phyloP scores from a whole-genome alignment of 805 yeast species.

The Kluyveromyces aestuarii region DNA sequence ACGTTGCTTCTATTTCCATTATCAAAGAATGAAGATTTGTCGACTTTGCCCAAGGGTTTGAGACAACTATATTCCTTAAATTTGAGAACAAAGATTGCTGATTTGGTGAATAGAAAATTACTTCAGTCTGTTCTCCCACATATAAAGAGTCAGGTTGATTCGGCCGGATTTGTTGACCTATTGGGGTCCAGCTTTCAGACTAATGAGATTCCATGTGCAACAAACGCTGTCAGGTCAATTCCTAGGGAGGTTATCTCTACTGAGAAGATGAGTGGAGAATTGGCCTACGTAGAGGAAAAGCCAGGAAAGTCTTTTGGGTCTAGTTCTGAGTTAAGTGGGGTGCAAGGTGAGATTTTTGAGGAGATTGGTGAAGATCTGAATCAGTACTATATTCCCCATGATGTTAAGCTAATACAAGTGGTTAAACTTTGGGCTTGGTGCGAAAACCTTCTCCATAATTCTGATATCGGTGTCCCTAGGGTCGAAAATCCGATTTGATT shows the following conservation, averaged over 20 bases:
- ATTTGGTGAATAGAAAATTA: conserved; percentile 51
- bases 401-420: conserved; percentile 40
- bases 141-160: conserved; percentile 4
- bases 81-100: conserved; percentile 56
- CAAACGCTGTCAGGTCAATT: conserved; percentile 1
- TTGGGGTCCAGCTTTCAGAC: conserved; percentile 9
- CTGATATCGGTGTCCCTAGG: conserved; percentile 30
- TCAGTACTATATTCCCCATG: conserved; percentile 9
- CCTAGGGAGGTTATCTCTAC: conserved; percentile 8
- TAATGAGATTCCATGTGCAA: neutral
- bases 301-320: neutral
- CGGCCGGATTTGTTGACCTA: conserved; percentile 11
- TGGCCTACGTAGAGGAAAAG: neutral
- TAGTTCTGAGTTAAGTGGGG: conserved; percentile 1
- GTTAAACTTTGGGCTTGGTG: conserved; percentile 58
- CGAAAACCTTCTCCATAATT: conserved; percentile 41
- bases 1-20: conserved; percentile 54
- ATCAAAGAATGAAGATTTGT: conserved; percentile 6
- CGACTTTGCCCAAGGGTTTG: conserved; percentile 42
- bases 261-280: conserved; percentile 1
- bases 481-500: conserved; percentile 15
- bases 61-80: conserved; percentile 48
- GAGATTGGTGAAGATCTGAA: conserved; percentile 1
- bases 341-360: conserved; percentile 2
- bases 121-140: conserved; percentile 18